phyloP scores from a whole-genome alignment of 169 alveolate species.

The Plasmodium gonderi region DNA sequence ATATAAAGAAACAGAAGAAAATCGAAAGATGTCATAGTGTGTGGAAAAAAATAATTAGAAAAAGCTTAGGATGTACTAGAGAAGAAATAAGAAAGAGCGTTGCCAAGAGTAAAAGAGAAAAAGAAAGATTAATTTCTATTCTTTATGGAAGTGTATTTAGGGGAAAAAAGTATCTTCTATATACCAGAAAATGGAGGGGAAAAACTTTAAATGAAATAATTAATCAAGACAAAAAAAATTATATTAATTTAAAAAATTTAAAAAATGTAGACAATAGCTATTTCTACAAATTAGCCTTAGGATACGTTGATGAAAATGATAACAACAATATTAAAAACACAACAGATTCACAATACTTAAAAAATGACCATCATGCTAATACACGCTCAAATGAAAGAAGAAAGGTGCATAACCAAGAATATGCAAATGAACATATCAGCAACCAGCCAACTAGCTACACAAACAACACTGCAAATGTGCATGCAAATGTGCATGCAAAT shows the following conservation, averaged over 20 bases:
- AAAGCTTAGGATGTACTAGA: constrained; percentile 37
- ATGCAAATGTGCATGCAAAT: too few relatives aligned
- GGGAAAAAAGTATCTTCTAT: constrained; percentile 40
- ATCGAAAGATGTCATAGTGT: constrained; percentile 26
- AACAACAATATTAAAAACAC: neutral
- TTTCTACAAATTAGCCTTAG: constrained; percentile 50
- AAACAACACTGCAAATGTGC: too few relatives aligned
- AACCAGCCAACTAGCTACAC: neutral
- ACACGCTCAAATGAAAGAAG: too few relatives aligned
- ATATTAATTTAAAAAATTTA: constrained; percentile 19
- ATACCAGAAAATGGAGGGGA: constrained; percentile 68
- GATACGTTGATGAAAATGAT: constrained; percentile 20
- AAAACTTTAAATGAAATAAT: constrained; percentile 65
- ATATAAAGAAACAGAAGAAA: constrained; percentile 5
- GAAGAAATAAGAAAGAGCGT: constrained; percentile 38
- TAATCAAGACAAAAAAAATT: constrained; percentile 48
- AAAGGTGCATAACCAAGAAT: too few relatives aligned
- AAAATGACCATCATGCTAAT: too few relatives aligned
- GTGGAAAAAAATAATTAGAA: constrained; percentile 51
- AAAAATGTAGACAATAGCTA: constrained; percentile 39
- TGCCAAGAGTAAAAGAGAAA: constrained; percentile 40
- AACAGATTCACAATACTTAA: too few relatives aligned
- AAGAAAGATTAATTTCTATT: constrained; percentile 46
- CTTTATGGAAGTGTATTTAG: constrained; percentile 61
- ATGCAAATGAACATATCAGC: too few relatives aligned